These are phyloP conservation scores for Pulveroboletus sp. DNA, from an alignment of 1,284 basidiomycete species.

Conservation along the genomic window DNA sequence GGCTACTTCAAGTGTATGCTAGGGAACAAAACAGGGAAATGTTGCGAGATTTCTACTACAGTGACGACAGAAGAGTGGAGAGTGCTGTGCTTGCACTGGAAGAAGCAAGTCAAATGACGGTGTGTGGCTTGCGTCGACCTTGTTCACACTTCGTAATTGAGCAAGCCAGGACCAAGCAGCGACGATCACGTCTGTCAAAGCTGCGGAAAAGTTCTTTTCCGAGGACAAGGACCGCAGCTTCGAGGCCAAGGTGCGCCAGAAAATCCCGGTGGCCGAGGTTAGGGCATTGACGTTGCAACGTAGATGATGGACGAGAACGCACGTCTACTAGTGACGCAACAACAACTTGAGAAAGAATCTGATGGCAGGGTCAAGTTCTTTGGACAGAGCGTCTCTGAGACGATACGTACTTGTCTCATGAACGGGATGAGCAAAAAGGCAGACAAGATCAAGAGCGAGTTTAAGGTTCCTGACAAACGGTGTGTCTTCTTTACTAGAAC, in stretches of 20 bases:
- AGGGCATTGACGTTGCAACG: not conserved
- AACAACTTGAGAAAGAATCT: constrained; percentile 84
- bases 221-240: constrained; percentile 91
- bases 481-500: constrained; percentile 31
- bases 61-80: constrained; percentile 93
- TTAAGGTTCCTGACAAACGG: constrained; percentile 91
- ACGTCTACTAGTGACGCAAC: constrained; percentile 77
- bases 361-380: constrained; percentile 77
- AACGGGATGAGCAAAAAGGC: constrained; percentile 83
- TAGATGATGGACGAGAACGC: constrained; percentile 91
- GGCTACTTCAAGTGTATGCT: constrained; percentile 84
- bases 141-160: constrained; percentile 4
- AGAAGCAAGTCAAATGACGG: constrained; percentile 69
- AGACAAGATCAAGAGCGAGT: constrained; percentile 83
- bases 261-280: not conserved
- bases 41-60: constrained; percentile 96
- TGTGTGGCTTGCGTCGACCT: constrained; percentile 36
- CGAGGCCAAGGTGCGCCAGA: constrained; percentile 76
- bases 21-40: constrained; percentile 89
- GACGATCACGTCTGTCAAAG: constrained; percentile 71
- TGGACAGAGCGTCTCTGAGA: constrained; percentile 82
- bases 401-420: constrained; percentile 73
- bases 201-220: constrained; percentile 88
- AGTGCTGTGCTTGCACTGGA: constrained; percentile 85
- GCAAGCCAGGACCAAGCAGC: constrained; percentile 64